phyloP scores from a whole-genome alignment of 306 rosid genomes.

The Quercus gilva region DNA sequence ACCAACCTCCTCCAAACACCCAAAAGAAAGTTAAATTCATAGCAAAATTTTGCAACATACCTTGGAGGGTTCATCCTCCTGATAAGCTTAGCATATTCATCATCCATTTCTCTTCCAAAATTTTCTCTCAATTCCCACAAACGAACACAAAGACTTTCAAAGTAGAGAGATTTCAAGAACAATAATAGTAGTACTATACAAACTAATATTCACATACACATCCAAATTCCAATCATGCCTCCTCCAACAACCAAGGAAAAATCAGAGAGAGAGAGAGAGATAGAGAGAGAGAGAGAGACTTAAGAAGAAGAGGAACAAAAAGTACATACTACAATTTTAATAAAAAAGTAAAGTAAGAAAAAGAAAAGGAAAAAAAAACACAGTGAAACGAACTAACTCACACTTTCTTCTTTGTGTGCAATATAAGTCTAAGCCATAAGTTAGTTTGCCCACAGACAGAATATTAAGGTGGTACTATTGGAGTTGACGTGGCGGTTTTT shows the following conservation, averaged over 20 bases:
- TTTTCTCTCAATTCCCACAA: neutral
- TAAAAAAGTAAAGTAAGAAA: neutral
- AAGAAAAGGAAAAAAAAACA: neutral
- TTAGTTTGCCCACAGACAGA: neutral
- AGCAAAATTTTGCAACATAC: slow-evolving; percentile 14
- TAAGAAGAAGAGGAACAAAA: neutral
- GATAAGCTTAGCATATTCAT: slow-evolving; percentile 57
- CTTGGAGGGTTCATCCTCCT: slow-evolving; percentile 69
- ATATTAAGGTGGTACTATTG: neutral
- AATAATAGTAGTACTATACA: neutral
- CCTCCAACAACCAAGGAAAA: slow-evolving; percentile 36
- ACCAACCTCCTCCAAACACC: neutral
- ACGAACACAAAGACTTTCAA: neutral
- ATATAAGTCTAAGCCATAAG: neutral
- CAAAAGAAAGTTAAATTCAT: neutral
- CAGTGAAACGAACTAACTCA: neutral
- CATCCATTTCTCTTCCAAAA: slow-evolving; percentile 32
- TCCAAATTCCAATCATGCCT: slow-evolving; percentile 1
- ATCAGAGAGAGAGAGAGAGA: no score
- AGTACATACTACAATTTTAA: neutral
- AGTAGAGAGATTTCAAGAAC: slow-evolving; percentile 4
- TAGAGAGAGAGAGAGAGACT: neutral
- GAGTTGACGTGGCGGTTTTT: neutral
- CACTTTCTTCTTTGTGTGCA: no score
- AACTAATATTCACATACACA: neutral